phyloP scores from a whole-genome alignment of 768 basidiomycete genomes.

The Fomitopsis serialis region DNA sequence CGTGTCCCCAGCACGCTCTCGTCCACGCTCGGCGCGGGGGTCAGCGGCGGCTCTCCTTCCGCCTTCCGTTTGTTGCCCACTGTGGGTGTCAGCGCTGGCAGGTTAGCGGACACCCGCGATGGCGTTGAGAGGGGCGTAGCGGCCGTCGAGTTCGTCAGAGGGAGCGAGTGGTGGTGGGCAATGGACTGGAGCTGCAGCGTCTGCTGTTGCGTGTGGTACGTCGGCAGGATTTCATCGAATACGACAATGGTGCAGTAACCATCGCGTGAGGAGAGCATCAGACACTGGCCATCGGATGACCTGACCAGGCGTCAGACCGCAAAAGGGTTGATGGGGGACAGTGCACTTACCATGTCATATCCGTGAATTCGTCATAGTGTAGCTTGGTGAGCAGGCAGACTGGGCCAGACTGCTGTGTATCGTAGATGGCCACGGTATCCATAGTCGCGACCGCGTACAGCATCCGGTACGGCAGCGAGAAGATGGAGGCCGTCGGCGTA shows the following conservation, averaged over 20 bases:
- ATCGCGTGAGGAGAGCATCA: constrained; percentile 89
- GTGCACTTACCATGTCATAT: constrained; percentile 80
- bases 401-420: constrained; percentile 93
- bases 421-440: constrained; percentile 92
- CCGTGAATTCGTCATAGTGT: constrained; percentile 98
- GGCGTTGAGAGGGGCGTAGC: constrained; percentile 24
- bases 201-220: constrained; percentile 87
- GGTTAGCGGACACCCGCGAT: constrained; percentile 14
- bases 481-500: constrained; percentile 55
- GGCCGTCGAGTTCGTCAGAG: constrained; percentile 17
- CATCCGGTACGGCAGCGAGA: constrained; percentile 90
- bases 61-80: constrained; percentile 32
- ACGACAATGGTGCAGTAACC: constrained; percentile 95
- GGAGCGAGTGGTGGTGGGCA: constrained; percentile 70
- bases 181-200: constrained; percentile 88
- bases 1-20: constrained; percentile 11
- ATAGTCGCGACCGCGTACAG: constrained; percentile 94
- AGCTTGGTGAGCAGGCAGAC: constrained; percentile 88
- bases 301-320: constrained; percentile 34
- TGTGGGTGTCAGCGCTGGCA: constrained; percentile 19
- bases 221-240: constrained; percentile 90
- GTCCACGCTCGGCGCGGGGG: constrained; percentile 26
- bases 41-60: constrained; percentile 24
- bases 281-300: constrained; percentile 93
- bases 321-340: background rate